phyloP scores from a whole-genome alignment of 2,329 filamentous ascomycete species.

The Chaetomium sp. region DNA sequence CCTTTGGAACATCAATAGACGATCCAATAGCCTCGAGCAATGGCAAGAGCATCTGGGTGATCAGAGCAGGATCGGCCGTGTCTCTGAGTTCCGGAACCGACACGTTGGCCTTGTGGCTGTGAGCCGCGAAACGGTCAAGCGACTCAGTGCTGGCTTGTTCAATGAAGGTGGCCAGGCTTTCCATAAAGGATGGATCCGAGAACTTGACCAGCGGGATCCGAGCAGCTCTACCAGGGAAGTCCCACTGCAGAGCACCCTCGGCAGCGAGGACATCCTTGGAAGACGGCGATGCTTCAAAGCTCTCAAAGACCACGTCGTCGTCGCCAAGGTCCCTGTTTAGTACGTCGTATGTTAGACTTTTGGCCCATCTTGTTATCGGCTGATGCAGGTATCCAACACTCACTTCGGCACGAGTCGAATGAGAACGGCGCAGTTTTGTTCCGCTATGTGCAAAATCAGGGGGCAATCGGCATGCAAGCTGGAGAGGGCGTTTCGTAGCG shows the following conservation, averaged over 20 bases:
- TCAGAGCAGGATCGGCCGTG: conserved; percentile 56
- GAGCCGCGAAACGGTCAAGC: conserved; percentile 55
- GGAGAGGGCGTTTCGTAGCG: background rate
- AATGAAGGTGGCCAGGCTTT: conserved; percentile 54
- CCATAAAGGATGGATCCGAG: conserved; percentile 45
- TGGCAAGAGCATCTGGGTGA: conserved; percentile 62
- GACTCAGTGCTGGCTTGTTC: conserved; percentile 58
- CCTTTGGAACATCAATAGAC: conserved; percentile 24
- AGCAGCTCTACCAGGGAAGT: conserved; percentile 60
- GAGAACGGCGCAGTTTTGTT: background rate
- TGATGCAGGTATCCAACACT: background rate
- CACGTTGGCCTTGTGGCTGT: conserved; percentile 53
- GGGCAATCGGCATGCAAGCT: background rate
- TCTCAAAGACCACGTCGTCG: conserved; percentile 49
- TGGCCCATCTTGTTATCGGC: background rate
- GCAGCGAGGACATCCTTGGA: conserved; percentile 56
- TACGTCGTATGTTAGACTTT: background rate
- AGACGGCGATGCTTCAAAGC: conserved; percentile 60
- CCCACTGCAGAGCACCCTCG: conserved; percentile 56
- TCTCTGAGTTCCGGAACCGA: conserved; percentile 49
- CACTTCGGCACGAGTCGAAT: background rate
- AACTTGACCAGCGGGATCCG: conserved; percentile 46
- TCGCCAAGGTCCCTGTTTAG: conserved; percentile 1
- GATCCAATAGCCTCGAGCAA: conserved; percentile 53
- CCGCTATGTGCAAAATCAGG: background rate